Evolutionary conservation across 768 basidiomycete genomes (phyloP).

Genomic region (Tricholomella constricta): DNA sequence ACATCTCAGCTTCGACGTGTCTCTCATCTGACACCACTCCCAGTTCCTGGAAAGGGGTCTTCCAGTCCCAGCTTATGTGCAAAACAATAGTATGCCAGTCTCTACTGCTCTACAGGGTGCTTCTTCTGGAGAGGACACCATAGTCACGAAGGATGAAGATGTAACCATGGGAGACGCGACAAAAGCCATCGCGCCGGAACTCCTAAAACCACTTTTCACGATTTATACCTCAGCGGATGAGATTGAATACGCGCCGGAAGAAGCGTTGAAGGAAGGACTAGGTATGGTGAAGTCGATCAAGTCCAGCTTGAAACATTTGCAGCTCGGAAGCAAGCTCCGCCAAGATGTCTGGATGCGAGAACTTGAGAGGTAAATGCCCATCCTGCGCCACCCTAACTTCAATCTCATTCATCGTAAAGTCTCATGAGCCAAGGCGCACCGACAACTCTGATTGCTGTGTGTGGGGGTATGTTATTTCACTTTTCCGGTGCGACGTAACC

Average conservation of each 20-base stretch:
- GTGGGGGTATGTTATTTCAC: conserved; percentile 46
- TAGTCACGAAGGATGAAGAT: conserved; percentile 8
- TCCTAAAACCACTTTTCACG: conserved; percentile 30
- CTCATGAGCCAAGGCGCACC: conserved; percentile 52
- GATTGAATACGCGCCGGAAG: conserved; percentile 50
- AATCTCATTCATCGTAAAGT: conserved; percentile 28
- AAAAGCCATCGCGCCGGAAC: neutral
- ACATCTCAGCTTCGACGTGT: neutral
- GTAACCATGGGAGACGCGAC: conserved; percentile 16
- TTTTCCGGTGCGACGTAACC: neutral
- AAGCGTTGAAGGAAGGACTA: conserved; percentile 50
- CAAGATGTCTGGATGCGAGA: conserved; percentile 63
- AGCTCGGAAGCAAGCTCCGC: conserved; percentile 56
- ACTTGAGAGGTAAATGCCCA: conserved; percentile 42
- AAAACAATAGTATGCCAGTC: conserved; percentile 2
- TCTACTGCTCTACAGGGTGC: neutral
- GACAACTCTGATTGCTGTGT: conserved; percentile 64
- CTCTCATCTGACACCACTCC: neutral
- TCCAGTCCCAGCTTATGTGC: conserved; percentile 24
- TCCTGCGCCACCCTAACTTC: neutral
- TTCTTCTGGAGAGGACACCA: neutral
- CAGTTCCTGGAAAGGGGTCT: conserved; percentile 29
- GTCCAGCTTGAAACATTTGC: conserved; percentile 40
- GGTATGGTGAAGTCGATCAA: conserved; percentile 55
- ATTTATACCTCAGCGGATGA: conserved; percentile 41